These are phyloP conservation scores for Corrigiola litoralis DNA, from an alignment of 179 eudicot genomes.

Conservation along the genomic window DNA sequence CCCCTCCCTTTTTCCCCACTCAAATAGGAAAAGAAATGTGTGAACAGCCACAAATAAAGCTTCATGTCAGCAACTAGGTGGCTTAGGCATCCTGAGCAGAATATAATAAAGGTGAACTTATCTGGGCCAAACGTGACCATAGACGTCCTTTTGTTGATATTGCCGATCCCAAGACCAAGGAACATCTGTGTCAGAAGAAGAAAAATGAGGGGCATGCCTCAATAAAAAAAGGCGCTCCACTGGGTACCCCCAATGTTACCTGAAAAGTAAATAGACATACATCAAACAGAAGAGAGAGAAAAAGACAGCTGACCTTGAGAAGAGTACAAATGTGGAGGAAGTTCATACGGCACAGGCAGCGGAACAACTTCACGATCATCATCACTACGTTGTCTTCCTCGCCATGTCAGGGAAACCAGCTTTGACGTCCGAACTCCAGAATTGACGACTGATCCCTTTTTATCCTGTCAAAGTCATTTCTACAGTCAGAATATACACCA, in stretches of 20 bases:
- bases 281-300: neutral
- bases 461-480: conserved; percentile 28
- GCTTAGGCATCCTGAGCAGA: conserved; percentile 21
- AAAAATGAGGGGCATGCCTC: neutral
- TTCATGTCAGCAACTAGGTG: neutral
- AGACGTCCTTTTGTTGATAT: conserved; percentile 70
- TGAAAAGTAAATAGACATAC: neutral
- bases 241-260: neutral
- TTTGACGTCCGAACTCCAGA: conserved; percentile 44
- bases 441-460: conserved; percentile 15
- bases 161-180: conserved; percentile 97
- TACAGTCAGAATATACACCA: neutral
- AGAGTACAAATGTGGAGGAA: conserved; percentile 79
- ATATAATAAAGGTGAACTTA: conserved; percentile 34
- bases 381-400: conserved; percentile 30
- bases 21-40: no score
- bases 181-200: conserved; percentile 43
- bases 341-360: conserved; percentile 86
- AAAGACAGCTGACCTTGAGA: conserved; percentile 48
- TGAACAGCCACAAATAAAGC: neutral
- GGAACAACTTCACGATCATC: conserved; percentile 43
- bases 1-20: no score
- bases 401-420: conserved; percentile 67
- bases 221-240: no score
- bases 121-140: conserved; percentile 91